Evolutionary conservation across 2,329 filamentous ascomycete species (phyloP), one percentile per base, ranked within the genome.

Genomic region (Pezizomycotina sp.): DNA sequence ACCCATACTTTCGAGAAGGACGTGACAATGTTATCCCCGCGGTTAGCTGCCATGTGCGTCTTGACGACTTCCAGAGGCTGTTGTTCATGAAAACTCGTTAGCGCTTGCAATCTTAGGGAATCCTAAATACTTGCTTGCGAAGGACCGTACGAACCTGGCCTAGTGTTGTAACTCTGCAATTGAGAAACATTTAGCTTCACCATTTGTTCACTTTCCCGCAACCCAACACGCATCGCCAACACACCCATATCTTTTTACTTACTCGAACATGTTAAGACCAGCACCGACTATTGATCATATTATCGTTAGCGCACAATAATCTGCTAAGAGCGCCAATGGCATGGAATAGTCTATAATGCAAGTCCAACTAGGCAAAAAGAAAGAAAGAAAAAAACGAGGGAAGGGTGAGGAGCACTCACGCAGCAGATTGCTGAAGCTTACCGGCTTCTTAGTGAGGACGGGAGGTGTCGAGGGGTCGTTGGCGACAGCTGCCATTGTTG

Each of bases 361-460:
- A 6, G 6, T 32, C 7, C 20, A 29, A n/a, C n/a, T n/a, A n/a
- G n/a, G n/a, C n/a, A n/a, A n/a, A n/a, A n/a, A n/a, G n/a, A n/a
- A n/a, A n/a, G n/a, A n/a, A n/a, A n/a, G n/a, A n/a, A n/a, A n/a
- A n/a, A n/a, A n/a, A 12, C 15, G 20, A 28, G 19, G 7, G 15
- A n/a, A 7, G 20, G 14, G 28, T 20, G 32, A 12, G 13, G 21
- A 22, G 34, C 36, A 65, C 66, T 57, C 56, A 71, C 66, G 73
- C 56, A 98, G 68, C 71, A 98, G 62, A 66, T 98, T 98, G 68
- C 83, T 92, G 71, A 95, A 95, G 74, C 93, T 95, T 72, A 98
- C 72, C 50, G 89, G 89, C 74, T 95, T 95, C 79, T 95, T 95
- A 77, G 93, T 84, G 59, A 91, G 65, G 61, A 60, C 63, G 59